phyloP scores from a whole-genome alignment of 352 stramenopile species.

The Pythium periplocum region DNA sequence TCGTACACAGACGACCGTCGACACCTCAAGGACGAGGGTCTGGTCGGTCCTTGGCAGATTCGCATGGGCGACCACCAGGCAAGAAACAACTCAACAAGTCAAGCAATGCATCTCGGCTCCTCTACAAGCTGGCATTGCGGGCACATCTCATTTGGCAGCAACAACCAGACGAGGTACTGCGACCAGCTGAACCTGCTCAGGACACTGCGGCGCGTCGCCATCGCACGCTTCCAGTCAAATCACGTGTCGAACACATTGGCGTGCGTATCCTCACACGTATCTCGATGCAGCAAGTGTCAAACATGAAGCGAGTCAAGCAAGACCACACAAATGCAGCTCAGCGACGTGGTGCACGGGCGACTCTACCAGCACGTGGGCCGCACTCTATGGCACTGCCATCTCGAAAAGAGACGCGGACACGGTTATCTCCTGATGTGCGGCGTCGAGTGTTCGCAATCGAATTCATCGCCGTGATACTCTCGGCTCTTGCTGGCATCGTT shows the following conservation, averaged over 20 bases:
- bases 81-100: no score
- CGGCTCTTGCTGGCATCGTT: neutral
- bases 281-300: slow-evolving; percentile 10
- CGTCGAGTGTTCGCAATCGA: slow-evolving; percentile 7
- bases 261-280: slow-evolving; percentile 10
- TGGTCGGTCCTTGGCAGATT: no score
- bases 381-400: no score
- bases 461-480: slow-evolving; percentile 1
- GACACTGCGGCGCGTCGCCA: no score
- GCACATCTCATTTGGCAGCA: no score
- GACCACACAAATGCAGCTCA: neutral
- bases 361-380: no score
- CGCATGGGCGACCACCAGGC: no score
- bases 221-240: neutral
- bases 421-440: neutral
- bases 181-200: no score
- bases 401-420: neutral
- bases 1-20: neutral
- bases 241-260: slow-evolving; percentile 5
- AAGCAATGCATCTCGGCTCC: no score
- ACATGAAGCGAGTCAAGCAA: slow-evolving; percentile 3
- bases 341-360: neutral
- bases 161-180: no score
- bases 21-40: no score
- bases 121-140: no score